A percentile compares a stretch with the other conserved stretches of the same genome.
Evolutionary conservation across 164 flowering plant species (phyloP).

Genomic region (Vitis amurensis): DNA sequence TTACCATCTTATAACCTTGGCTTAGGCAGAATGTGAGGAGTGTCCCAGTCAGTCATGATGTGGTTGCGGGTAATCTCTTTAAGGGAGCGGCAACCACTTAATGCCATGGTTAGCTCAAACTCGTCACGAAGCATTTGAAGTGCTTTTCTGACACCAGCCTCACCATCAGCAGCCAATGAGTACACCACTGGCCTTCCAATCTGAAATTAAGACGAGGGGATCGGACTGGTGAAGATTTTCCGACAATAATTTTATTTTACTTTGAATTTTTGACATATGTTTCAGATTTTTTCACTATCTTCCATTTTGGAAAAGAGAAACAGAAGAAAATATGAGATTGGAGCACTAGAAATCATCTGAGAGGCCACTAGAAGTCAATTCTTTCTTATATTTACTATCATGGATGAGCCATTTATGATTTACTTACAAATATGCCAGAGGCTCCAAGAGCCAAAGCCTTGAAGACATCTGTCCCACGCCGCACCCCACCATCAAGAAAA

Average conservation of each 20-base stretch:
- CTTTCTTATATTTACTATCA: too few relatives aligned
- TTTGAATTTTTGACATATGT: too few relatives aligned
- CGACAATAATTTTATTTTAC: too few relatives aligned
- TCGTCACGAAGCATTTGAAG: constrained; percentile 93
- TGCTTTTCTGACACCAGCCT: constrained; percentile 84
- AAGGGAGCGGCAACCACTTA: constrained; percentile 85
- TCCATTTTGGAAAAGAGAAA: too few relatives aligned
- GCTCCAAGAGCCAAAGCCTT: constrained; percentile 98
- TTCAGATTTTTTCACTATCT: too few relatives aligned
- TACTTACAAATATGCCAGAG: constrained; percentile 84
- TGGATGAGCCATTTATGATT: too few relatives aligned
- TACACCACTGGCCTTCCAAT: constrained; percentile 91
- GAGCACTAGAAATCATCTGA: too few relatives aligned
- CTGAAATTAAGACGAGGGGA: constrained; percentile 30
- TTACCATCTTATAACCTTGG: constrained; percentile 33
- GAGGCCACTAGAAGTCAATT: too few relatives aligned
- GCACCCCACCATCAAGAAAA: constrained; percentile 65
- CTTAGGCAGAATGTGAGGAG: constrained; percentile 30
- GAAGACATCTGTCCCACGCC: constrained; percentile 97
- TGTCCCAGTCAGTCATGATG: constrained; percentile 64
- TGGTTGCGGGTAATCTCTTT: constrained; percentile 84
- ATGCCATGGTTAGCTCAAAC: constrained; percentile 93
- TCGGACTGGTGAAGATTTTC: neutral
- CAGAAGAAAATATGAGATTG: too few relatives aligned
- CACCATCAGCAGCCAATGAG: constrained; percentile 88